Evolutionary conservation across 768 basidiomycete species (phyloP).

Genomic region (Pulveroboletus ravenelii): DNA sequence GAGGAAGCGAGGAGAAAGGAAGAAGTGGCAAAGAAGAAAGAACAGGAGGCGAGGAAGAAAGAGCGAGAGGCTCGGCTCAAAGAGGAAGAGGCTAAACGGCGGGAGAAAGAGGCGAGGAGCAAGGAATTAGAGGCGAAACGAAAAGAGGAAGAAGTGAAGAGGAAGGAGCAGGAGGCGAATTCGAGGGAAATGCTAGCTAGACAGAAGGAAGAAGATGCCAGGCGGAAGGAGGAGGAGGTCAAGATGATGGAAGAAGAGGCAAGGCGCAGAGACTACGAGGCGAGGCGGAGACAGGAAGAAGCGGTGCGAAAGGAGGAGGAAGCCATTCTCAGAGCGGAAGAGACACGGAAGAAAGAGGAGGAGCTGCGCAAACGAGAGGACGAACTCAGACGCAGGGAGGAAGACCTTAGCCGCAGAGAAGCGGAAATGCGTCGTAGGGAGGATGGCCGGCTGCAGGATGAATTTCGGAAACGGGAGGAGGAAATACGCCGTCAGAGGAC

Average conservation of each 20-base stretch:
- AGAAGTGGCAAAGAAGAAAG: slow-evolving; percentile 28
- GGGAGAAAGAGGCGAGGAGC: slow-evolving; percentile 24
- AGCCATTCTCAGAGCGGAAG: slow-evolving; percentile 22
- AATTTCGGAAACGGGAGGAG: slow-evolving; percentile 30
- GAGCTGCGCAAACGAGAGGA: slow-evolving; percentile 26
- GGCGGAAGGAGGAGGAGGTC: slow-evolving; percentile 25
- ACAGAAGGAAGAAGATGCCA: slow-evolving; percentile 29
- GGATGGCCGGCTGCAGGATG: slow-evolving; percentile 24
- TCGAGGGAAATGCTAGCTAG: slow-evolving; percentile 14
- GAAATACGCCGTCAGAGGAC: slow-evolving; percentile 28
- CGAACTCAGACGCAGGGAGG: slow-evolving; percentile 28
- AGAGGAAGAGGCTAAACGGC: slow-evolving; percentile 27
- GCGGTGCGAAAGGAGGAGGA: slow-evolving; percentile 30
- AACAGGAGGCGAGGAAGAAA: slow-evolving; percentile 16
- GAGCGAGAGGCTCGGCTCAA: slow-evolving; percentile 16
- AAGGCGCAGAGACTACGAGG: slow-evolving; percentile 28
- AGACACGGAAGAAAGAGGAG: slow-evolving; percentile 24
- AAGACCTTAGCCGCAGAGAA: slow-evolving; percentile 29
- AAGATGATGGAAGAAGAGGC: slow-evolving; percentile 24
- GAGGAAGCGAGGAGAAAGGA: slow-evolving; percentile 21
- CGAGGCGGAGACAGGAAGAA: slow-evolving; percentile 28
- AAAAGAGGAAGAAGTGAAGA: slow-evolving; percentile 25
- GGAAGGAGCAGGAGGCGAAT: slow-evolving; percentile 27
- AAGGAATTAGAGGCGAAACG: slow-evolving; percentile 19
- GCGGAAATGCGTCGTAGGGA: slow-evolving; percentile 29